phyloP scores from a whole-genome alignment of 2,329 filamentous ascomycete genomes.

The Calonectria pauciramosa region DNA sequence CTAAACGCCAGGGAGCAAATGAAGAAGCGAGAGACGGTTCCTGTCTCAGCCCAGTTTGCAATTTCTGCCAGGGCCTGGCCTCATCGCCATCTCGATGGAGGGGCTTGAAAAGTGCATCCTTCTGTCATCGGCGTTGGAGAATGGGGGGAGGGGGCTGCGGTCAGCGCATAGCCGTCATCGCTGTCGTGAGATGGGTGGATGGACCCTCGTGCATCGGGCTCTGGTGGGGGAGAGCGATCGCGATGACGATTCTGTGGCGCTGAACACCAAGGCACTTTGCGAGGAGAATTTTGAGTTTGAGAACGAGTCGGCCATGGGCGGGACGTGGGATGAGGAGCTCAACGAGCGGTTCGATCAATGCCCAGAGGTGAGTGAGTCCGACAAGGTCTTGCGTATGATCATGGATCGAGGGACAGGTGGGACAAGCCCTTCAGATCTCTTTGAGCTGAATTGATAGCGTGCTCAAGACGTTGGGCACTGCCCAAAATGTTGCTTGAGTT shows the following conservation, averaged over 20 bases:
- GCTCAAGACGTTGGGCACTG: not conserved
- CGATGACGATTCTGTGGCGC: slow-evolving; percentile 3
- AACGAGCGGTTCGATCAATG: slow-evolving; percentile 29
- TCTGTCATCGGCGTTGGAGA: slow-evolving; percentile 1
- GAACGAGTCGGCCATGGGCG: slow-evolving; percentile 11
- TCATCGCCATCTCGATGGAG: not conserved
- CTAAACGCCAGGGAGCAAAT: not conserved
- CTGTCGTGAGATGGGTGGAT: slow-evolving; percentile 22
- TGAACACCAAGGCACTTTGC: slow-evolving; percentile 12
- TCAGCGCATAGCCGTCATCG: slow-evolving; percentile 12
- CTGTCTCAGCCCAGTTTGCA: slow-evolving; percentile 14
- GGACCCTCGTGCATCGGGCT: slow-evolving; percentile 28
- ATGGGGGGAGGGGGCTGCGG: slow-evolving; percentile 11
- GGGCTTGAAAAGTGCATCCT: not conserved
- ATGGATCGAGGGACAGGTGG: not conserved
- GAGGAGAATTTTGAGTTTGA: slow-evolving; percentile 20
- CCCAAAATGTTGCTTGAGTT: not conserved
- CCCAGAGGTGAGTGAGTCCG: not conserved
- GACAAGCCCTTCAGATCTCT: not conserved
- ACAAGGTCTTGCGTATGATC: not conserved
- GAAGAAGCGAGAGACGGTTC: not conserved
- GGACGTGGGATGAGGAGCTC: slow-evolving; percentile 22
- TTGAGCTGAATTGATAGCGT: not conserved
- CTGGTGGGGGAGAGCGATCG: slow-evolving; percentile 16
- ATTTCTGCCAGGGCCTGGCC: not conserved